These are phyloP conservation scores for Prototheca stagnorum DNA, from an alignment of 163 green algal genomes.

Conservation along the genomic window DNA sequence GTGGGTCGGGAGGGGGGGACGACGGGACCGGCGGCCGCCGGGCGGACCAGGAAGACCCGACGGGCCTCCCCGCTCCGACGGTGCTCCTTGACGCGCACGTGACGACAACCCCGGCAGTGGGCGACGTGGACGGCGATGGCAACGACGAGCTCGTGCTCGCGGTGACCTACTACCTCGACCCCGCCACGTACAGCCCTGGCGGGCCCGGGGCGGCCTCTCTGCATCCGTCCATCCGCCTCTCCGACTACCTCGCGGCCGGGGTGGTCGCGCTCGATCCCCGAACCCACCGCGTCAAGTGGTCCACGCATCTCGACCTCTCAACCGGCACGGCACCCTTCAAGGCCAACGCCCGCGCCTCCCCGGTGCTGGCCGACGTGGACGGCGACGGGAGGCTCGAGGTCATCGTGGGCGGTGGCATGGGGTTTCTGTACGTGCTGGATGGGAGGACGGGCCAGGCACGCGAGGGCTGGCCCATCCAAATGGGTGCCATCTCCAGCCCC, in stretches of 20 bases:
- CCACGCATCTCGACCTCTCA: conserved; percentile 59
- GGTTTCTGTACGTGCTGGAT: conserved; percentile 60
- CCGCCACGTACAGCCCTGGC: conserved; percentile 33
- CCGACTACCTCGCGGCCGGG: conserved; percentile 21
- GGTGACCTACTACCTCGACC: conserved; percentile 90
- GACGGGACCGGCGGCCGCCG: conserved; percentile 13
- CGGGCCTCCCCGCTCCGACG: too few species aligned
- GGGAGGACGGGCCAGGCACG: conserved; percentile 35
- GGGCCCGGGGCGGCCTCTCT: neutral
- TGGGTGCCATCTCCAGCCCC: conserved; percentile 4
- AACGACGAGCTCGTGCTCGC: conserved; percentile 80
- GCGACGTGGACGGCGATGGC: conserved; percentile 85
- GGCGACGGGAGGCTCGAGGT: conserved; percentile 81
- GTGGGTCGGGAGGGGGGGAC: neutral
- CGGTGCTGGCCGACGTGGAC: conserved; percentile 83
- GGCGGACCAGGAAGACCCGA: conserved; percentile 23
- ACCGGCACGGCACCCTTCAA: conserved; percentile 54
- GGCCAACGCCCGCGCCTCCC: conserved; percentile 55
- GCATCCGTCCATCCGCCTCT: neutral
- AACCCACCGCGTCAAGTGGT: conserved; percentile 33
- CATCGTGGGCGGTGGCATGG: conserved; percentile 62
- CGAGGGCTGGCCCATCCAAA: conserved; percentile 60
- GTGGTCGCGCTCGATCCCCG: conserved; percentile 74
- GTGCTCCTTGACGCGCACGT: conserved; percentile 83
- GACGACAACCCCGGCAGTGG: conserved; percentile 73